Evolutionary conservation across 352 stramenopile genomes (phyloP), one percentile per base, ranked within the genome.

Genomic region (Thraustochytrium striatum): DNA sequence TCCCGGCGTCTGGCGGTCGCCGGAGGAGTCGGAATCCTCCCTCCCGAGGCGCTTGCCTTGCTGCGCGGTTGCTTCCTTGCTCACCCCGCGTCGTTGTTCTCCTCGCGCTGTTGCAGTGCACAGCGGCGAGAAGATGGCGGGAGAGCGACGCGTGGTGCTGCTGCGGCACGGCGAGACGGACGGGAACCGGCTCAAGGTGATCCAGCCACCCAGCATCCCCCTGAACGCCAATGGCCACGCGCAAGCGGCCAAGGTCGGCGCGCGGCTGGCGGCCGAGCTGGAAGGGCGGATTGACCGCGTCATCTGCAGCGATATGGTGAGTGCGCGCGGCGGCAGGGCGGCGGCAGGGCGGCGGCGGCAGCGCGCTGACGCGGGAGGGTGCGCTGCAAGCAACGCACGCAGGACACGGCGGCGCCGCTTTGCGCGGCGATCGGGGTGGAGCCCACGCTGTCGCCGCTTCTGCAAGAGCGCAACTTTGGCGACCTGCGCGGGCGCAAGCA

Each of bases 101-200:
- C n/a, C n/a, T n/a, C n/a, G n/a, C n/a, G n/a, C n/a, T n/a, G n/a
- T n/a, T n/a, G n/a, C n/a, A n/a, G n/a, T n/a, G n/a, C n/a, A n/a
- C n/a, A n/a, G n/a, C n/a, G n/a, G n/a, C n/a, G n/a, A n/a, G n/a
- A n/a, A n/a, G n/a, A n/a, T n/a, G n/a, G n/a, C n/a, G n/a, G n/a
- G n/a, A n/a, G n/a, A n/a, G n/a, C n/a, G n/a, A n/a, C n/a, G n/a
- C n/a, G n/a, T 80, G 28, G 16, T 80, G 39, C 70, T 80, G 36
- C 57, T 80, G 25, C 70, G 70, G 28, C 70, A 80, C 36, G 70
- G 70, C n/a, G 70, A 80, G 47, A 80, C 70, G 39, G 43, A 80
- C 28, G 70, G 70, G 33, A 80, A 80, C 33, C 21, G 58, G 8
- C 57, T 16, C 38, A 69, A 72, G 70, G 30, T 70, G 11, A 21